Base-by-base conservation (phyloP, 2,329 filamentous ascomycete genomes). In the Taxawa tesnikishii region DNA sequence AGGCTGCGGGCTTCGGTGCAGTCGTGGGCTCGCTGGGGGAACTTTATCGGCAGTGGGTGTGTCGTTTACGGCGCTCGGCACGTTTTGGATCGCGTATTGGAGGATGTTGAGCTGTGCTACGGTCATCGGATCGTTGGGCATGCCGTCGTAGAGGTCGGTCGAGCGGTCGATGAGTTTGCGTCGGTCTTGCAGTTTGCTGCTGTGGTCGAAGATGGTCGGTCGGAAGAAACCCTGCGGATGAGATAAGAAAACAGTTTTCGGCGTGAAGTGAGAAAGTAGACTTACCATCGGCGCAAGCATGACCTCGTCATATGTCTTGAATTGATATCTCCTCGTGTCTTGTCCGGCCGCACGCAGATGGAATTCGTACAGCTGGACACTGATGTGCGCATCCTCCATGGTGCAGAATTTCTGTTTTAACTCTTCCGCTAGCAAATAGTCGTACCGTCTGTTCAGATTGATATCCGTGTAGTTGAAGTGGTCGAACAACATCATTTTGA, bases 401-500 rank as follows among this genome's bases (percentile, higher is more conserved):
- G 85, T 94, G 54, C 84, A 93, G 50, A 83, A 79, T 52, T 85
- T 93, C 45, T 80, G 82, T 64, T 98, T 98, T 37, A 98, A 65
- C 60, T 98, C 90, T 56, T 98, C 90, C 2, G 88, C 88, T 15
- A 98, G 68, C 23, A 96, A 60, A 44, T 88, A 94, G 53, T 98
- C 90, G 49, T 94, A 92, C 29, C 90, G 75, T 33, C 85, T 73
- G 54, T 75, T 78, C 16, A 98, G 66, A 51, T 98, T 94, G 59
- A 98, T 92, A 13, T 94, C 87, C 29, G 80, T 72, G 53, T 98
- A 98, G 4, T 92, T 88, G 46, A 98, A 94, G 47, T 90, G 81
- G 54, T 94, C 87, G 56, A 81, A 85, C 3, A 98, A 73, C 80
- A 96, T 85, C 88, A 96, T 96, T 60, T 90, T 94, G 53, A 94